Base-by-base conservation (phyloP, 805 yeast genomes). In the Zygoascus biomembranicola region DNA sequence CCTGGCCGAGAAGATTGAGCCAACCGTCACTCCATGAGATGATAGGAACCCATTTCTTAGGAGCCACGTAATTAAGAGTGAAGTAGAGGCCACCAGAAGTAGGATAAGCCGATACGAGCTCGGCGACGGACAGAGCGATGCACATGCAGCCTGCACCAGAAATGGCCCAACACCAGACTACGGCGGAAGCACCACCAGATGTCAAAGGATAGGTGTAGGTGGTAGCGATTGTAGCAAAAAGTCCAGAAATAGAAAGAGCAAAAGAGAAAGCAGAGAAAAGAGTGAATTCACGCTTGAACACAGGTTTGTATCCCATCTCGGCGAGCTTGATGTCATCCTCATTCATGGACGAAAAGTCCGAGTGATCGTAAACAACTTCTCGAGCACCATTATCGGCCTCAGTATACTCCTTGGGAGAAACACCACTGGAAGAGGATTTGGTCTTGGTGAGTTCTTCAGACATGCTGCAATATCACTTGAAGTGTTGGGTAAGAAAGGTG, bases 71-170 rank as follows among this genome's bases (percentile, higher is more conserved):
- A 37, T 51, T 55, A 31, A 56, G 41, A 31, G 61, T 55, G 55
- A 58, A 60, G 49, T 58, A 58, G 53, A 60, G 50, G 5, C 63
- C 63, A 8, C 63, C 63, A 2, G 61, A 53, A 16, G 61, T 59
- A 28, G 64, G 64, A 50, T 57, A 61, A 26, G 58, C 59, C n/a
- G 61, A 57, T 11, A 57, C 57, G 20, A 87, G 84, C 65, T 87
- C 96, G 55, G 90, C 84, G 20, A 87, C 70, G 14, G 92, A 84
- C 23, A 85, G 69, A 51, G 85, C 85, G 49, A 78, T 77, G 57
- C 74, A 70, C 58, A 80, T 66, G 56, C 83, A 77, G 49, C 83
- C 81, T 39, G 73, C 51, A 11, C 80, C 77, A 46, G 81, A 77
- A 43, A 76, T 71, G 54, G 78, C 67, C 85, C 85, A 81, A 52